These are phyloP conservation scores for Przewalskia tangutica DNA, from an alignment of 257 asterid genomes.

Conservation along the genomic window DNA sequence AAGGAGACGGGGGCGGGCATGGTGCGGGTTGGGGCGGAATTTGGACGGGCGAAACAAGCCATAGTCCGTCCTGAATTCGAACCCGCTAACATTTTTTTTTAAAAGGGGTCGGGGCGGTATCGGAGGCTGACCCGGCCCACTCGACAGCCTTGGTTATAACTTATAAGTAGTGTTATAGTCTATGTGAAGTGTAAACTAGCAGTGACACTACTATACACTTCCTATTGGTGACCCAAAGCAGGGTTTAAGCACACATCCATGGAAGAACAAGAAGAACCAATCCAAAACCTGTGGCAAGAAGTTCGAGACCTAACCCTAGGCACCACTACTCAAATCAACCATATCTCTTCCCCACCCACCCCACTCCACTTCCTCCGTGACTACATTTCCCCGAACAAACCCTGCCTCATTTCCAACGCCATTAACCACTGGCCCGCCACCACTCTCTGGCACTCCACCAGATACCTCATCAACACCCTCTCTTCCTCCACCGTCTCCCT, in stretches of 20 bases:
- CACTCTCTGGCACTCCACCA: conserved; percentile 38
- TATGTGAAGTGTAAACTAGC: too few relatives aligned
- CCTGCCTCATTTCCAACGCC: conserved; percentile 71
- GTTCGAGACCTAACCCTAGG: conserved; percentile 58
- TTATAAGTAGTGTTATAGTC: too few relatives aligned
- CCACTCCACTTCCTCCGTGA: conserved; percentile 75
- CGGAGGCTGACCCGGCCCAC: too few relatives aligned
- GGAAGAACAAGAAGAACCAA: conserved; percentile 7
- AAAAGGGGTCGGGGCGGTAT: too few relatives aligned
- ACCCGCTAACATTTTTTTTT: too few relatives aligned
- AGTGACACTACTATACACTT: too few relatives aligned
- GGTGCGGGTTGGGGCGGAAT: too few relatives aligned
- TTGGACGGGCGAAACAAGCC: too few relatives aligned
- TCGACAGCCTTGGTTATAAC: too few relatives aligned
- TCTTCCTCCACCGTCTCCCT: conserved; percentile 60
- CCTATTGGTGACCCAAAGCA: too few relatives aligned
- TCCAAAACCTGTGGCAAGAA: conserved; percentile 69
- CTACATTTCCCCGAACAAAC: conserved; percentile 58
- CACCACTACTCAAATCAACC: conserved; percentile 34
- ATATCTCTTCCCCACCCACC: conserved; percentile 58
- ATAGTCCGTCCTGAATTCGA: too few relatives aligned
- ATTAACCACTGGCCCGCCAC: conserved; percentile 70
- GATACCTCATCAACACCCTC: conserved; percentile 43
- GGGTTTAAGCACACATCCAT: neutral
- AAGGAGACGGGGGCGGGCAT: too few relatives aligned